Base-by-base conservation (phyloP, 139 green algal genomes). In the Penium margaritaceum region DNA sequence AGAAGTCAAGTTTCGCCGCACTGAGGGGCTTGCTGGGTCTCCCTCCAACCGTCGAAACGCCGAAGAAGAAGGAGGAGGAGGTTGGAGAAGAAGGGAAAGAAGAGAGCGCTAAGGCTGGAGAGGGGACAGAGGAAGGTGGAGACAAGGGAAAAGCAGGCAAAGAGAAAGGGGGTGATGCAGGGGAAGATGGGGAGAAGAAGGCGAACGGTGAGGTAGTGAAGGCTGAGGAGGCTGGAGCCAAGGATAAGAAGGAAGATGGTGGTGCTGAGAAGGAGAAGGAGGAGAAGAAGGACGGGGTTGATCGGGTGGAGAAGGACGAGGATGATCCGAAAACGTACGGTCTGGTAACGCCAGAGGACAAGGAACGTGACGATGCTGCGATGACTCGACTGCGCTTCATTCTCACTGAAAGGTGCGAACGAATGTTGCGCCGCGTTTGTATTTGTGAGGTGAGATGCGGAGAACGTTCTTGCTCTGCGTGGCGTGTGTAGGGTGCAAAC, bases 141-240 rank as follows among this genome's bases (percentile, higher is more conserved):
- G 35, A 36, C 0, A 63, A 67, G 33, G 32, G 19, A n/a, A 60
- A 71, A 34, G 55, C 7, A 7, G 12, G 12, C 55, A 69, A 69
- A 12, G 61, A 46, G 5, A 72, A 55, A 72, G 35, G 27, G 6
- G 67, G 35, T 65, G 44, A 7, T n/a, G n/a, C n/a, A n/a, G n/a
- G n/a, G n/a, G 29, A 64, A 71, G 70, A 70, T 14, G 72, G 80
- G 63, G 57, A 35, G n/a, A 60, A 70, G 33, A 68, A 70, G 34
- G 54, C 62, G 9, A 21, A 74, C 64, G 63, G 27, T 21, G 71
- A 73, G 19, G 44, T 21, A 27, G 71, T 3, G 0, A 66, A 32
- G 41, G 67, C 17, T 21, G 51, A n/a, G 34, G 34, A 14, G 36
- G 67, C 0, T n/a, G 53, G 19, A n/a, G 19, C 27, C 15, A 36